These are phyloP conservation scores for Agrostemma githago DNA, from an alignment of 148 eudicot genomes.

Conservation along the genomic window DNA sequence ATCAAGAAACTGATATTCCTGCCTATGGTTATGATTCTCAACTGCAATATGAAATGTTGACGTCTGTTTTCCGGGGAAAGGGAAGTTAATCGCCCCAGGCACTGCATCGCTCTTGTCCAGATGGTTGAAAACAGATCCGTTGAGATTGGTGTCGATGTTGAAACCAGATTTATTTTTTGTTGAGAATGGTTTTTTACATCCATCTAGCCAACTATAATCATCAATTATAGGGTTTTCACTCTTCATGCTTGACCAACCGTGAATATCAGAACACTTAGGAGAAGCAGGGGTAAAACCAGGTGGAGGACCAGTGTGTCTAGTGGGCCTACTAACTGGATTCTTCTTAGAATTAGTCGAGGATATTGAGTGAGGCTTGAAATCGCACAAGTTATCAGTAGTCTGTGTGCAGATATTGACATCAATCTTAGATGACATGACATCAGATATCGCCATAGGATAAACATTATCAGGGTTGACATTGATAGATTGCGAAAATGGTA, in stretches of 20 bases:
- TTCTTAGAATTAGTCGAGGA: conserved; percentile 44
- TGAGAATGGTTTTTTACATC: conserved; percentile 57
- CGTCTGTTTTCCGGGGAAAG: conserved; percentile 93
- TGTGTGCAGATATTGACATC: conserved; percentile 39
- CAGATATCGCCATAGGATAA: conserved; percentile 36
- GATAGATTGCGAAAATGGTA: conserved; percentile 48
- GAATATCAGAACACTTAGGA: conserved; percentile 36
- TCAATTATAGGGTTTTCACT: conserved; percentile 49
- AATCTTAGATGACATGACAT: conserved; percentile 37
- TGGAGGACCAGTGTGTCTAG: conserved; percentile 82
- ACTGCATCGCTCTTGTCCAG: conserved; percentile 42
- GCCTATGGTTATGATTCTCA: conserved; percentile 48
- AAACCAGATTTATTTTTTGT: conserved; percentile 37
- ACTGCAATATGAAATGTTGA: conserved; percentile 39
- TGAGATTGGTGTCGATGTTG: conserved; percentile 36
- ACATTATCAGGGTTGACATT: conserved; percentile 27
- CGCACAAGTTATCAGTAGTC: conserved; percentile 26
- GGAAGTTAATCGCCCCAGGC: conserved; percentile 54
- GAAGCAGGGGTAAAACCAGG: conserved; percentile 70
- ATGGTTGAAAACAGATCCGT: conserved; percentile 29
- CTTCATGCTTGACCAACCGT: conserved; percentile 27
- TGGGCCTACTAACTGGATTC: conserved; percentile 80
- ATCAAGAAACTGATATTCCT: conserved; percentile 46
- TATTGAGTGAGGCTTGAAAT: conserved; percentile 31
- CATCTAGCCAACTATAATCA: conserved; percentile 98